Evolutionary conservation across 169 alveolate species (phyloP), one percentile per base, ranked within the genome.

Genomic region (Hepatocystis sp.): DNA sequence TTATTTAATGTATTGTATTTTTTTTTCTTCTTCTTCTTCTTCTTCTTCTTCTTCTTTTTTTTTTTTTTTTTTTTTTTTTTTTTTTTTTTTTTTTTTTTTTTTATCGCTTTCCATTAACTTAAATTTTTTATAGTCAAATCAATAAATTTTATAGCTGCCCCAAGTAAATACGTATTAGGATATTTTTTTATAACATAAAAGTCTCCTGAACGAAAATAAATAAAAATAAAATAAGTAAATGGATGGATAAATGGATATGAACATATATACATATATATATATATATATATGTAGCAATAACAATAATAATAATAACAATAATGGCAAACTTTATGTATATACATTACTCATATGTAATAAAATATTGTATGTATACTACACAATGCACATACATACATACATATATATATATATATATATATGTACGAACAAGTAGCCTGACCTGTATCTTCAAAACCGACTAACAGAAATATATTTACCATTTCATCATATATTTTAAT

Each of bases 401-500:
- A 3, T 10, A 49, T 46, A 11, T 11, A 46, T 13, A 13, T 13
- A 5, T 46, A 46, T 5, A 13, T 13, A 46, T 13, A 46, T 4
- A 44, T 44, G 7, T 13, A 11, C 19, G 2, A n/a, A n/a, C n/a
- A n/a, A n/a, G n/a, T n/a, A n/a, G n/a, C 19, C 56, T 46, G 32
- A 76, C 88, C 88, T 17, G 88, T 58, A 36, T 76, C 88, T 36
- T 76, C 78, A 46, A 76, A 76, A 5, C 88, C 88, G 55, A 76
- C 88, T n/a, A 76, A 52, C 28, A 76, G 42, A 76, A 76, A 58
- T 5, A 76, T 64, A 34, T 42, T 46, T 1, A 76, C 36, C 88
- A 76, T 76, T 64, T 76, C 88, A 39, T 76, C 88, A 30, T 58
- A 52, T 11, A 76, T 28, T 27, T 52, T 55, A 3, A 76, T 76